Evolutionary conservation across 495 filamentous ascomycete species (phyloP).

Genomic region (Diplogelasinospora grovesii): DNA sequence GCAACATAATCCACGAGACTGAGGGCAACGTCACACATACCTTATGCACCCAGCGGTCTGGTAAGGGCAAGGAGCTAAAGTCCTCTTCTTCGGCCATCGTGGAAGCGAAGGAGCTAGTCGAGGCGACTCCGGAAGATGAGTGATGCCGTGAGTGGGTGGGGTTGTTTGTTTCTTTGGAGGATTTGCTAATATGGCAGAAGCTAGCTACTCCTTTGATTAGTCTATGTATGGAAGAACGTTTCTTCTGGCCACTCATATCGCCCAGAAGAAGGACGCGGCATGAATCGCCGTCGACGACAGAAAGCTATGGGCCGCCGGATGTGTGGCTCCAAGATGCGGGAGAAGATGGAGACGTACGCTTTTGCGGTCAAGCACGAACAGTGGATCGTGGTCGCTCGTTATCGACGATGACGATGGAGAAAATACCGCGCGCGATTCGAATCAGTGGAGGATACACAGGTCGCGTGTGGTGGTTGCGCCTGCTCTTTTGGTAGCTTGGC

Average conservation of each 20-base stretch:
- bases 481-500: slow-evolving; percentile 2
- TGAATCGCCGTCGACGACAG: too few relatives aligned
- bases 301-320: too few relatives aligned
- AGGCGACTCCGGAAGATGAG: background rate
- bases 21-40: slow-evolving; percentile 38
- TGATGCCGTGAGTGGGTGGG: background rate
- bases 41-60: slow-evolving; percentile 85
- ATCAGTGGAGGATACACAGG: too few relatives aligned
- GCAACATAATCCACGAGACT: background rate
- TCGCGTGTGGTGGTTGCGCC: background rate
- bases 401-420: background rate
- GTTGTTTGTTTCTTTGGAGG: background rate
- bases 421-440: too few relatives aligned
- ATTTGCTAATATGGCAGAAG: slow-evolving; percentile 11
- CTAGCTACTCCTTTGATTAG: slow-evolving; percentile 17
- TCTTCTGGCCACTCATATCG: slow-evolving; percentile 12
- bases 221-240: slow-evolving; percentile 13
- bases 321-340: background rate
- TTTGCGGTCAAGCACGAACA: background rate
- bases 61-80: slow-evolving; percentile 71
- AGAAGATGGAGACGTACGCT: slow-evolving; percentile 1
- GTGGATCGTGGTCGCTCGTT: background rate
- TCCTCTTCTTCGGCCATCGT: slow-evolving; percentile 76
- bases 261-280: background rate
- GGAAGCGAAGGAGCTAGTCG: background rate